Conservation (phyloP, 2,329 filamentous ascomycete species). For the Graphium sp. region DNA sequence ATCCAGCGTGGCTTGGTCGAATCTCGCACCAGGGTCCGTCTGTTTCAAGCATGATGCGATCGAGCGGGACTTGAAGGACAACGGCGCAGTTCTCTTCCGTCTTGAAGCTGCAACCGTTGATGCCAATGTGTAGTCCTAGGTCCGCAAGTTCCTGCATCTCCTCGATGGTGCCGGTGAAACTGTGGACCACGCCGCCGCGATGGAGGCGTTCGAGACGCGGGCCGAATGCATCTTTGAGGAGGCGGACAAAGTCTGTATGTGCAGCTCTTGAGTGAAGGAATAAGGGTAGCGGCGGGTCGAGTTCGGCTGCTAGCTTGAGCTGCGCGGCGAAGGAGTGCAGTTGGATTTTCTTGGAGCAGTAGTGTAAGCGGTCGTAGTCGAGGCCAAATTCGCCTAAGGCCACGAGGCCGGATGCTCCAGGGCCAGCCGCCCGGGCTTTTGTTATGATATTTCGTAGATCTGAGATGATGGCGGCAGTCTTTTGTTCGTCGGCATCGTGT, state of each 20-base stretch:
- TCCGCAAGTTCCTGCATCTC: conserved; percentile 72
- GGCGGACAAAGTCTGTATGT: conserved; percentile 62
- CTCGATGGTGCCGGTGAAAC: conserved; percentile 75
- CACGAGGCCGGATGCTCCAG: conserved; percentile 51
- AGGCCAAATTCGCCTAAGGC: conserved; percentile 93
- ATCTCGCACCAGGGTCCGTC: conserved; percentile 98
- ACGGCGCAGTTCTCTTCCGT: conserved; percentile 81
- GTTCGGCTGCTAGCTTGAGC: conserved; percentile 54
- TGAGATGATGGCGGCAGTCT: conserved; percentile 31
- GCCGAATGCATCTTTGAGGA: conserved; percentile 45
- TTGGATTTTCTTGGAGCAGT: conserved; percentile 65
- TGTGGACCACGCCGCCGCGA: conserved; percentile 75
- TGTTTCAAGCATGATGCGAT: conserved; percentile 82
- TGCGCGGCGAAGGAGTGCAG: conserved; percentile 74
- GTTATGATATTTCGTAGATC: conserved; percentile 49
- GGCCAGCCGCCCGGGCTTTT: conserved; percentile 32
- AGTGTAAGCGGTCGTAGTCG: conserved; percentile 83
- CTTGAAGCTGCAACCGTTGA: conserved; percentile 95
- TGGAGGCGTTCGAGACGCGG: conserved; percentile 47
- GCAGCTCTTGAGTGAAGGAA: conserved; percentile 89
- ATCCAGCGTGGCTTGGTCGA: conserved; percentile 71
- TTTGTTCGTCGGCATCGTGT: conserved; percentile 17
- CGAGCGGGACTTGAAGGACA: conserved; percentile 61
- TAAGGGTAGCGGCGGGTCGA: conserved; percentile 62
- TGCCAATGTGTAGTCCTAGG: conserved; percentile 75